phyloP scores from a whole-genome alignment of 148 eudicot genomes.

The Chenopodium suecicum region DNA sequence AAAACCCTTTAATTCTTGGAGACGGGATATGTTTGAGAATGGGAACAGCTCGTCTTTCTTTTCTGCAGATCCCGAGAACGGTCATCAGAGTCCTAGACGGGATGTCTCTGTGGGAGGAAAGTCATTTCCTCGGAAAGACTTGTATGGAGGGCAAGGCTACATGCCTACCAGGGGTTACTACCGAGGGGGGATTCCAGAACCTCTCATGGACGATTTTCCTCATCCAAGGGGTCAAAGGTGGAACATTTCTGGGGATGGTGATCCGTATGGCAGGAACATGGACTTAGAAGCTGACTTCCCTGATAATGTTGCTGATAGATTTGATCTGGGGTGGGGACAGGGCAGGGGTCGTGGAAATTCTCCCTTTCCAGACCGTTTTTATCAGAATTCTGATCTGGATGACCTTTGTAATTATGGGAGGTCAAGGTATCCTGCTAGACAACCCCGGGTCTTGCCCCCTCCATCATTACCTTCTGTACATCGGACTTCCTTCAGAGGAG shows the following conservation, averaged over 20 bases:
- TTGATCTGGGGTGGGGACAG: constrained; percentile 68
- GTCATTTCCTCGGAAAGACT: constrained; percentile 55
- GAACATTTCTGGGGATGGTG: constrained; percentile 54
- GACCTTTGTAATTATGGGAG: constrained; percentile 75
- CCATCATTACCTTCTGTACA: constrained; percentile 59
- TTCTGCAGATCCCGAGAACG: constrained; percentile 53
- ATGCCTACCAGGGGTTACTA: constrained; percentile 48
- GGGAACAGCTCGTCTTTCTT: constrained; percentile 51
- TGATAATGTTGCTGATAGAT: constrained; percentile 51
- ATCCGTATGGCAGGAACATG: constrained; percentile 42
- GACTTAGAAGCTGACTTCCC: constrained; percentile 60
- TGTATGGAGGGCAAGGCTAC: constrained; percentile 60
- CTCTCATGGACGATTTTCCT: constrained; percentile 51
- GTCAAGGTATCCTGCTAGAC: constrained; percentile 74
- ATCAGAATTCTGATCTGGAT: constrained; percentile 61
- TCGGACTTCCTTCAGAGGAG: constrained; percentile 47
- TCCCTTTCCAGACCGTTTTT: constrained; percentile 56
- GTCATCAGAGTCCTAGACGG: constrained; percentile 52
- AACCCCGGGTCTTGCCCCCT: constrained; percentile 96
- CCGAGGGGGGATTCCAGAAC: constrained; percentile 53
- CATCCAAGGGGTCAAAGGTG: constrained; percentile 60
- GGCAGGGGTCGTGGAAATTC: constrained; percentile 46
- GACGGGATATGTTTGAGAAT: constrained; percentile 63
- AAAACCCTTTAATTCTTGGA: constrained; percentile 65
- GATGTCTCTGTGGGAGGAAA: constrained; percentile 62